These are phyloP conservation scores for Aaosphaeria arxii DNA, from an alignment of 2,329 filamentous ascomycete genomes.

Conservation along the genomic window DNA sequence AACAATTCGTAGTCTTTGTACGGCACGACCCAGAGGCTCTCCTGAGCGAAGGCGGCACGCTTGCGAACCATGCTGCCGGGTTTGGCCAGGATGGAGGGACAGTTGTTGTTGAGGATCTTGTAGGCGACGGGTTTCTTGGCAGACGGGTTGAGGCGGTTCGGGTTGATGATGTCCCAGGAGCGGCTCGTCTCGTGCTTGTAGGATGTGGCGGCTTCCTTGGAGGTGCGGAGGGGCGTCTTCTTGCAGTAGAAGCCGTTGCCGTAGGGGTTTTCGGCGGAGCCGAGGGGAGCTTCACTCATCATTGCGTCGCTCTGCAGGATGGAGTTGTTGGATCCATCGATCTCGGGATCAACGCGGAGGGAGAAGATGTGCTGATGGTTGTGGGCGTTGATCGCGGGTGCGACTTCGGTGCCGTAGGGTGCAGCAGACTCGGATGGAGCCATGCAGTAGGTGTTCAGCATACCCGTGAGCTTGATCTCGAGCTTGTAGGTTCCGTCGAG, in stretches of 20 bases:
- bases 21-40: background rate
- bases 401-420: slow-evolving; percentile 89
- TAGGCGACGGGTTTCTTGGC: background rate
- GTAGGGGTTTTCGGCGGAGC: slow-evolving; percentile 78
- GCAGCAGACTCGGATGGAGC: slow-evolving; percentile 74
- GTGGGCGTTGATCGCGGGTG: slow-evolving; percentile 87
- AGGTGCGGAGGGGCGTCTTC: slow-evolving; percentile 74
- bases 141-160: background rate
- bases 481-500: slow-evolving; percentile 90
- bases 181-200: slow-evolving; percentile 77
- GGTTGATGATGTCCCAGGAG: slow-evolving; percentile 73
- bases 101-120: background rate
- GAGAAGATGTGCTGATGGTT: slow-evolving; percentile 97
- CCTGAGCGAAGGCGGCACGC: background rate
- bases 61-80: background rate
- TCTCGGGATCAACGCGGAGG: slow-evolving; percentile 78
- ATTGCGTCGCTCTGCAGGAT: slow-evolving; percentile 79
- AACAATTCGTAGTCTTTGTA: background rate
- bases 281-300: slow-evolving; percentile 68
- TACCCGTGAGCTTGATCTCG: slow-evolving; percentile 85
- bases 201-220: slow-evolving; percentile 67
- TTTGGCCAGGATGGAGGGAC: background rate
- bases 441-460: slow-evolving; percentile 87
- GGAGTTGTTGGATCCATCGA: slow-evolving; percentile 82
- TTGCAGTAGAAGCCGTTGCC: slow-evolving; percentile 88